Base-by-base conservation (phyloP, 2,329 filamentous ascomycete genomes). In the Lasiodiplodia theobromae region DNA sequence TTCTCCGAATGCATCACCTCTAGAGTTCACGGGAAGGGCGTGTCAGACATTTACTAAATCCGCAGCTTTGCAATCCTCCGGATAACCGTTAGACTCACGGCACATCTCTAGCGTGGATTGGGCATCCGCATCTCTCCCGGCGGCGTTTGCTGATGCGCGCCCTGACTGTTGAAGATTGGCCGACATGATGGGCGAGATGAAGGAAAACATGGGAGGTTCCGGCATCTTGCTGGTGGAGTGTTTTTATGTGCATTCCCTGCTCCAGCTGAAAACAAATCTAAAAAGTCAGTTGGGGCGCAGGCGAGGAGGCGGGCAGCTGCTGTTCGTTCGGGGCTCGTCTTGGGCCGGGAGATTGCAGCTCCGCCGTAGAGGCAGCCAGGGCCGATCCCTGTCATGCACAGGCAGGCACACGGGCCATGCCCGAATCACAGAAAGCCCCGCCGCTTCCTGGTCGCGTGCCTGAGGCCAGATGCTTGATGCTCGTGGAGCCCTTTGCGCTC, bases 341-440 rank as follows among this genome's bases (percentile, higher is more conserved):
- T 63, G 44, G 44, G 44, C 38, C 60, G 31, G 60, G 60, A 64
- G 60, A 64, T 64, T 64, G 47, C 58, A 63, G 38, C 56, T 60
- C 21, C 23, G 38, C 58, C 37, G 54, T 18, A 40, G 34, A 58
- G 12, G 21, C n/a, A 58, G 54, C 21, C 54, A 16, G 54, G n/a
- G 34, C 31, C n/a, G 23, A 64, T 64, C 60, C 60, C 60, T 64
- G 60, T 64, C 60, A 28, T 47, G 44, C 44, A 21, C 44, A 47
- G 44, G n/a, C 44, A 28, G 25, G 18, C 60, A 64, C 60, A 64
- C 60, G 60, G 60, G 28, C 60, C 60, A 64, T 51, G 40, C 18
- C 40, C 23, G 11, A 23, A 18, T 38, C 37, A 60, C 57, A 60
- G 51, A 40, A 25, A 60, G 7, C 37, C 56, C 56, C 56, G 37